These are phyloP conservation scores for Nannizziopsis arthrosporioides DNA, from an alignment of 2,329 filamentous ascomycete genomes.

Conservation along the genomic window DNA sequence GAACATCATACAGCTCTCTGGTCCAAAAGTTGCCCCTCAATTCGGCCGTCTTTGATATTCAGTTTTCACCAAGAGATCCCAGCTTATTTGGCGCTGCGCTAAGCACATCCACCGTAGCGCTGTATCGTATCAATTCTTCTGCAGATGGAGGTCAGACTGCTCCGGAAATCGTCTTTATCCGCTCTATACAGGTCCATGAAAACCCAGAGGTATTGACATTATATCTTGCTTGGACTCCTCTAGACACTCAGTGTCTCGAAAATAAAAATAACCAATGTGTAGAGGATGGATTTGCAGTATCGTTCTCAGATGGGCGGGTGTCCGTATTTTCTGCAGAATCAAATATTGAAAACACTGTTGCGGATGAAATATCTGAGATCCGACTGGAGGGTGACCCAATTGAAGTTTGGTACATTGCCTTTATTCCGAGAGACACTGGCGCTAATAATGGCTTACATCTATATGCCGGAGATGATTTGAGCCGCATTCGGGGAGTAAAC, in stretches of 20 bases:
- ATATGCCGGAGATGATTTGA: constrained; percentile 33
- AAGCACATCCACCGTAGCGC: constrained; percentile 48
- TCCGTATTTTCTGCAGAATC: constrained; percentile 40
- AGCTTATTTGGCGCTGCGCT: constrained; percentile 61
- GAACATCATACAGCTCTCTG: constrained; percentile 35
- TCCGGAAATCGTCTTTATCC: constrained; percentile 26
- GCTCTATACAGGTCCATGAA: constrained; percentile 41
- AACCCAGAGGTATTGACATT: constrained; percentile 52
- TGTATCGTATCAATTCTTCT: constrained; percentile 27
- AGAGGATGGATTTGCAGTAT: constrained; percentile 51
- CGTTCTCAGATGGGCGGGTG: constrained; percentile 58
- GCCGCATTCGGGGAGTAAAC: constrained; percentile 24
- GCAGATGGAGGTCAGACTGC: constrained; percentile 5
- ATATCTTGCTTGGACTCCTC: constrained; percentile 62
- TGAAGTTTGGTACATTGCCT: constrained; percentile 33
- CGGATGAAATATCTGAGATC: constrained; percentile 56
- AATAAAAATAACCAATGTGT: constrained; percentile 13
- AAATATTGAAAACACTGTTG: constrained; percentile 22
- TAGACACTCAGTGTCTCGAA: constrained; percentile 10
- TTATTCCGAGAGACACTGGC: neutral
- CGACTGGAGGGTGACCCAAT: constrained; percentile 44
- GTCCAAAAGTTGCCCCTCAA: constrained; percentile 51
- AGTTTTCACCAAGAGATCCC: constrained; percentile 54
- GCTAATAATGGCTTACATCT: constrained; percentile 18
- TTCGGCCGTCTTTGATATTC: constrained; percentile 72